phyloP scores from a whole-genome alignment of 2,329 filamentous ascomycete species.

The Scytalidium sp. region DNA sequence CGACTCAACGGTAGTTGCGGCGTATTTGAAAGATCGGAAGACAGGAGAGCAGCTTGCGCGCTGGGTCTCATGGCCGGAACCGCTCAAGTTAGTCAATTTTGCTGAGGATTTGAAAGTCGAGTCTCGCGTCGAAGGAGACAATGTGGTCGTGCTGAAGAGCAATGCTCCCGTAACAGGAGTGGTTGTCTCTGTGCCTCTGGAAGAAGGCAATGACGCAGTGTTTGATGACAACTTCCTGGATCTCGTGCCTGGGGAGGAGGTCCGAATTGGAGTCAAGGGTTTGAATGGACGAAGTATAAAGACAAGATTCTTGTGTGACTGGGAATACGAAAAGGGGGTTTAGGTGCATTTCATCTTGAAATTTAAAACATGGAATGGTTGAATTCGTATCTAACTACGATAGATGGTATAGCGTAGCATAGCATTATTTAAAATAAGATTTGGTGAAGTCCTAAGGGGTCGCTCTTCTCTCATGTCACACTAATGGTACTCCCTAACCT shows the following conservation, averaged over 20 bases:
- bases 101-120: slow-evolving; percentile 43
- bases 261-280: slow-evolving; percentile 48
- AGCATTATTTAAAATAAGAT: too few relatives aligned
- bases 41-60: slow-evolving; percentile 52
- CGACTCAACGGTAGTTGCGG: slow-evolving; percentile 52
- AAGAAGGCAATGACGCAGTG: slow-evolving; percentile 54
- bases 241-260: slow-evolving; percentile 60
- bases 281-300: slow-evolving; percentile 42
- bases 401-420: too few relatives aligned
- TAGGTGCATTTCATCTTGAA: too few relatives aligned
- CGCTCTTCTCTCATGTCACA: too few relatives aligned
- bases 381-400: too few relatives aligned
- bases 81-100: slow-evolving; percentile 64
- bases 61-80: slow-evolving; percentile 68
- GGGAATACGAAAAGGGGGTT: slow-evolving; percentile 18
- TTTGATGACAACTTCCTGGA: slow-evolving; percentile 67
- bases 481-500: too few relatives aligned
- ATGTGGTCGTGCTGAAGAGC: slow-evolving; percentile 46
- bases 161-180: slow-evolving; percentile 64
- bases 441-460: too few relatives aligned
- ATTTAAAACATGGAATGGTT: too few relatives aligned
- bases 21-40: slow-evolving; percentile 45
- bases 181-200: slow-evolving; percentile 33
- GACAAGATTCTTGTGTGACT: slow-evolving; percentile 47
- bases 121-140: slow-evolving; percentile 27